Conservation (phyloP, 192 early-diverging fungal species). For the Coemansia sp. region DNA sequence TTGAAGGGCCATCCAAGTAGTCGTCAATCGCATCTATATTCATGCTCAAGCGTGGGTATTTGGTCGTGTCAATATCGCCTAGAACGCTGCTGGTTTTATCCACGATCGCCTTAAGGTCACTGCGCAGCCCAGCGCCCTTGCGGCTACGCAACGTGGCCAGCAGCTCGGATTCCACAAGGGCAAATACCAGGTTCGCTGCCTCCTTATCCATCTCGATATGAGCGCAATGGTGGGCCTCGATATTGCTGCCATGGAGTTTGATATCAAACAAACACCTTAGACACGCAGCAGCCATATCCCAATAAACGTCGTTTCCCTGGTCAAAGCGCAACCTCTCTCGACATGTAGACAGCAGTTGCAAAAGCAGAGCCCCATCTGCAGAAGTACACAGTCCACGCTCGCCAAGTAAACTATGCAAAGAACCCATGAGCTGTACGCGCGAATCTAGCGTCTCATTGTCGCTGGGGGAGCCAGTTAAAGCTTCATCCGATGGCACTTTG, state of each 20-base stretch:
- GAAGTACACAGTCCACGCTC: conserved; percentile 44
- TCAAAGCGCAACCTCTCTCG: not conserved
- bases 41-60: conserved; percentile 34
- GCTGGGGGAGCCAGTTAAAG: not conserved
- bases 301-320: conserved; percentile 1
- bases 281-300: conserved; percentile 24
- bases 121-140: conserved; percentile 36
- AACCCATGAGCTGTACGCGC: conserved; percentile 10
- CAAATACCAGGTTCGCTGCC: conserved; percentile 30
- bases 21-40: conserved; percentile 45
- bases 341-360: conserved; percentile 20
- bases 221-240: conserved; percentile 19
- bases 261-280: conserved; percentile 49
- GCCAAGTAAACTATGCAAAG: conserved; percentile 33
- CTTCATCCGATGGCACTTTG: not conserved
- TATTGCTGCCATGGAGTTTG: conserved; percentile 28
- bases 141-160: conserved; percentile 27
- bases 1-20: conserved; percentile 43
- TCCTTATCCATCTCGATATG: conserved; percentile 33
- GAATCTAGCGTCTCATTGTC: conserved; percentile 1
- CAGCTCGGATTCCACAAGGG: conserved; percentile 36
- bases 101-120: conserved; percentile 44
- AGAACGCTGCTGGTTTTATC: conserved; percentile 25
- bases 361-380: conserved; percentile 34
- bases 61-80: conserved; percentile 26